These are phyloP conservation scores for Trametes elegans DNA, from an alignment of 768 basidiomycete species.

Conservation along the genomic window DNA sequence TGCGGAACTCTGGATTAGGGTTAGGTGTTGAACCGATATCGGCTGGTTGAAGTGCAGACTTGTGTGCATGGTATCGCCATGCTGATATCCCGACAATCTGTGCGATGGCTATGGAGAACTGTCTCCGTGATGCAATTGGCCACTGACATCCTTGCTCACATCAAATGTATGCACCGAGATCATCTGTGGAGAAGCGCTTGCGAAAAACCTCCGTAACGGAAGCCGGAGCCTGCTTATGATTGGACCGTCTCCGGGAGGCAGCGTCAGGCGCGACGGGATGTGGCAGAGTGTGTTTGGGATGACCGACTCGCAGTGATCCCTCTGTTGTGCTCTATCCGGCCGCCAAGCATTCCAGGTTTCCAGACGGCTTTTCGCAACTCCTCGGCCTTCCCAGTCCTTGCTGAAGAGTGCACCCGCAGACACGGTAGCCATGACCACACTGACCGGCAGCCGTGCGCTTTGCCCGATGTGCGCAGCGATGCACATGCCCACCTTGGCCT, in stretches of 20 bases:
- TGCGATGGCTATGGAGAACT: not conserved
- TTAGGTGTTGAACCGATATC: not conserved
- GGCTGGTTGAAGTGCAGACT: not conserved
- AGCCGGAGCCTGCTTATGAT: not conserved
- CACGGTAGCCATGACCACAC: slow-evolving; percentile 9
- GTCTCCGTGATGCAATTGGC: too few relatives aligned
- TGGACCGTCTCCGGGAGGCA: not conserved
- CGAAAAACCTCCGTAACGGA: not conserved
- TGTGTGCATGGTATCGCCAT: not conserved
- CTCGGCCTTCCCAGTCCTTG: not conserved
- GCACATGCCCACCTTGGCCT: not conserved
- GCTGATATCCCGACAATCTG: not conserved
- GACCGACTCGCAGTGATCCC: too few relatives aligned
- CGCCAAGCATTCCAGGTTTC: not conserved
- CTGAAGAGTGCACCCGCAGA: not conserved
- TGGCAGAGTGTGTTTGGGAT: not conserved
- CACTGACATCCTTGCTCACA: too few relatives aligned
- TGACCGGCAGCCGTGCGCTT: too few relatives aligned
- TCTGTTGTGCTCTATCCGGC: not conserved
- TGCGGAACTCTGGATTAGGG: not conserved
- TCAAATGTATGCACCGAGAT: not conserved
- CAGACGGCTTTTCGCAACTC: not conserved
- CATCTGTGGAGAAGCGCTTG: not conserved
- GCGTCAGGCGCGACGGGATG: not conserved
- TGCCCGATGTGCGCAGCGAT: not conserved